Percentiles rank a stretch among this genome's conserved stretches.
These are phyloP conservation scores for Aotearoamyces nothofagi DNA, from an alignment of 2,329 filamentous ascomycete genomes.

Conservation along the genomic window DNA sequence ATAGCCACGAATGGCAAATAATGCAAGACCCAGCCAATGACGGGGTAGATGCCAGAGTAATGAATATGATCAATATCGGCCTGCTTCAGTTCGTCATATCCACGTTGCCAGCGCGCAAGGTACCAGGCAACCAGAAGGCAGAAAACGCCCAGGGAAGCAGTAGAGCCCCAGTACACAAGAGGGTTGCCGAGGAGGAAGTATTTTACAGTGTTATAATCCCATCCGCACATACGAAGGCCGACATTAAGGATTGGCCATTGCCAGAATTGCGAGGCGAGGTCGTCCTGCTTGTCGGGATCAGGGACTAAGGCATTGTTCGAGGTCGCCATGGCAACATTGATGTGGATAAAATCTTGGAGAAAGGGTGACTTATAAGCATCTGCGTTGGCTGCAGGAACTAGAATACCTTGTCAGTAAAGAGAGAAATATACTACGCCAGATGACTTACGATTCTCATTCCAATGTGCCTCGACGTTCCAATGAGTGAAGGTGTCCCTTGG, in stretches of 20 bases:
- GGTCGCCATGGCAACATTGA: slow-evolving; percentile 99
- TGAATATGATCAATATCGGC: slow-evolving; percentile 86
- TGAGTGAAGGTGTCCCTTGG: slow-evolving; percentile 89
- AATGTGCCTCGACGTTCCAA: slow-evolving; percentile 96
- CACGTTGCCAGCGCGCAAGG: slow-evolving; percentile 86
- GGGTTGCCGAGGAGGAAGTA: slow-evolving; percentile 98
- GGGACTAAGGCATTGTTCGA: slow-evolving; percentile 97
- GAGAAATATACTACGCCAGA: slow-evolving; percentile 2
- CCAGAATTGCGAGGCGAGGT: slow-evolving; percentile 93
- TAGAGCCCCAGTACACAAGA: slow-evolving; percentile 89
- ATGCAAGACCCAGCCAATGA: slow-evolving; percentile 90
- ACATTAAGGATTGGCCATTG: slow-evolving; percentile 96
- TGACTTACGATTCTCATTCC: slow-evolving; percentile 76
- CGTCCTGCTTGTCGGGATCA: slow-evolving; percentile 97
- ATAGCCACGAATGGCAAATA: slow-evolving; percentile 93
- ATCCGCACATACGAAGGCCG: slow-evolving; percentile 94
- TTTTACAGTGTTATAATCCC: slow-evolving; percentile 91
- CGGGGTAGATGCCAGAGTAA: slow-evolving; percentile 81
- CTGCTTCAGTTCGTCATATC: slow-evolving; percentile 68
- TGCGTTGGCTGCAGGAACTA: slow-evolving; percentile 78
- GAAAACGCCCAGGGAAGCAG: slow-evolving; percentile 60
- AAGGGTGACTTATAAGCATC: slow-evolving; percentile 94
- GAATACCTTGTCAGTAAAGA: slow-evolving; percentile 19
- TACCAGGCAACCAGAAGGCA: slow-evolving; percentile 68
- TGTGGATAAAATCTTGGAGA: slow-evolving; percentile 90